These are phyloP conservation scores for Entoloma clypeatum DNA, from an alignment of 1,284 basidiomycete species.

Conservation along the genomic window DNA sequence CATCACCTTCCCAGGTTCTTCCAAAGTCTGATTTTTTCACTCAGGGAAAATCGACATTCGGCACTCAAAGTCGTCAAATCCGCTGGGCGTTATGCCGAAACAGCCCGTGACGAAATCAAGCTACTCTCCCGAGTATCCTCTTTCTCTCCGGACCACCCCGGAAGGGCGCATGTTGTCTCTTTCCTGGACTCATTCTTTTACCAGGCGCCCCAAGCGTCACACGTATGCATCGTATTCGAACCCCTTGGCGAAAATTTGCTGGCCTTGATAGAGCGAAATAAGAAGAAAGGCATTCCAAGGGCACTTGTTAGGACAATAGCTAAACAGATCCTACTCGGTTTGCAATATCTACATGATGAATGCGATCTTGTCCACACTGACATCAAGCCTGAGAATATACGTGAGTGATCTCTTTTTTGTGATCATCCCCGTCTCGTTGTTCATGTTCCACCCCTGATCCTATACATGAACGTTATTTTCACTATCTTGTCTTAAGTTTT, in stretches of 20 bases:
- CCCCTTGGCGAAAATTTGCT: slow-evolving; percentile 88
- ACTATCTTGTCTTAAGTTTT: slow-evolving; percentile 26
- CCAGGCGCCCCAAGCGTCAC: slow-evolving; percentile 58
- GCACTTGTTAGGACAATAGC: slow-evolving; percentile 80
- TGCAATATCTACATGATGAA: slow-evolving; percentile 88
- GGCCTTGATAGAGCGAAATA: slow-evolving; percentile 81
- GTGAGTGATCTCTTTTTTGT: slow-evolving; percentile 43
- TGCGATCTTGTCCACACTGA: slow-evolving; percentile 87
- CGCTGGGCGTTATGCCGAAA: slow-evolving; percentile 81
- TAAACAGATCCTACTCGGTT: slow-evolving; percentile 81
- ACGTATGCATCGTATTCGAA: slow-evolving; percentile 91
- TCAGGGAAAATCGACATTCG: slow-evolving; percentile 66
- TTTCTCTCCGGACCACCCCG: slow-evolving; percentile 67
- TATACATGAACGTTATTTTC: slow-evolving; percentile 16
- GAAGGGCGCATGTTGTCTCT: slow-evolving; percentile 72
- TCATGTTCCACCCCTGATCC: slow-evolving; percentile 8
- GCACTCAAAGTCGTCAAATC: slow-evolving; percentile 93
- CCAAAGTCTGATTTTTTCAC: slow-evolving; percentile 15
- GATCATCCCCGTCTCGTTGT: slow-evolving; percentile 14
- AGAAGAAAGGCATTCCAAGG: slow-evolving; percentile 79
- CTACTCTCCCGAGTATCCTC: slow-evolving; percentile 75
- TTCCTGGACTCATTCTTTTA: slow-evolving; percentile 86
- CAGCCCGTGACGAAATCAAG: slow-evolving; percentile 89
- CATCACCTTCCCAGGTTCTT: slow-evolving; percentile 19
- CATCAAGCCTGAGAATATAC: slow-evolving; percentile 91